phyloP scores from a whole-genome alignment of 2,329 filamentous ascomycete genomes.

The Lomentospora prolificans region DNA sequence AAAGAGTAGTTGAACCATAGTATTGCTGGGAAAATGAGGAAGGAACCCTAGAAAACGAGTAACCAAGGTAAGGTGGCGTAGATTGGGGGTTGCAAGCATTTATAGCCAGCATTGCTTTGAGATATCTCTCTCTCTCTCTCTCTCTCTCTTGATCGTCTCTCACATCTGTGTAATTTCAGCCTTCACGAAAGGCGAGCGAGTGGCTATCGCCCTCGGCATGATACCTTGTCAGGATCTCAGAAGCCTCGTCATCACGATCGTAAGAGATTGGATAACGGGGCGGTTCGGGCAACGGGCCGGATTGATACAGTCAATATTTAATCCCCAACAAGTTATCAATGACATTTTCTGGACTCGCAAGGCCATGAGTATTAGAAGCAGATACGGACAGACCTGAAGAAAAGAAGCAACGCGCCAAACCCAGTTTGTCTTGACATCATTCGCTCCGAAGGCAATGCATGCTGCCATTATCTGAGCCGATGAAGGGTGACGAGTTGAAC shows the following conservation, averaged over 20 bases:
- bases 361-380: background rate
- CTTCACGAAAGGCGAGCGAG: slow-evolving; percentile 41
- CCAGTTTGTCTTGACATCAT: background rate
- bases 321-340: background rate
- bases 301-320: background rate
- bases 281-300: slow-evolving; percentile 15
- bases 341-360: background rate
- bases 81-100: slow-evolving; percentile 37
- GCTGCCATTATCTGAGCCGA: slow-evolving; percentile 42
- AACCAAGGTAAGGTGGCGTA: slow-evolving; percentile 38
- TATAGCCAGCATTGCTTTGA: slow-evolving; percentile 40
- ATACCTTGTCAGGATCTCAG: slow-evolving; percentile 23
- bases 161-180: slow-evolving; percentile 52
- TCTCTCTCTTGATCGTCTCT: slow-evolving; percentile 42
- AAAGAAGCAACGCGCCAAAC: background rate
- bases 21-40: slow-evolving; percentile 42
- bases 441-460: slow-evolving; percentile 29
- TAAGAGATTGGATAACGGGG: slow-evolving; percentile 21
- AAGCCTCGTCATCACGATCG: slow-evolving; percentile 20
- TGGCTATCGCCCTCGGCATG: slow-evolving; percentile 40
- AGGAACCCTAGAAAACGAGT: slow-evolving; percentile 40
- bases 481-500: slow-evolving; percentile 49
- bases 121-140: slow-evolving; percentile 44
- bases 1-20: slow-evolving; percentile 11
- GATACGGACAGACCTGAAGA: background rate